Conservation (phyloP, 768 basidiomycete species). For the Pisolithus tinctorius region DNA sequence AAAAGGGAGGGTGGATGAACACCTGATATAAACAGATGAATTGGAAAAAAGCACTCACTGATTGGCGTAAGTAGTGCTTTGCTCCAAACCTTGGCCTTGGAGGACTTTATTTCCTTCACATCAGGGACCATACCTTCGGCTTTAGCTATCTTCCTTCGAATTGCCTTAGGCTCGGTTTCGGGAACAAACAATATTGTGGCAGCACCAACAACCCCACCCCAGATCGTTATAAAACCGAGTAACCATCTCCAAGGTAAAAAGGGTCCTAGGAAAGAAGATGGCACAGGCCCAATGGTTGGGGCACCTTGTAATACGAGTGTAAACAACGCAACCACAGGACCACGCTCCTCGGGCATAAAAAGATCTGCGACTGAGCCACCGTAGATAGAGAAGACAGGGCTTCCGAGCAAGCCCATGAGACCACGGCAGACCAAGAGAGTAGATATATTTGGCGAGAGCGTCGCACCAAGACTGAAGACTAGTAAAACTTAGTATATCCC, state of each 20-base stretch:
- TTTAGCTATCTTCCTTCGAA: slow-evolving; percentile 9
- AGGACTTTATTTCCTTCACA: background rate
- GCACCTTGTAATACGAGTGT: slow-evolving; percentile 21
- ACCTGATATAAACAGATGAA: background rate
- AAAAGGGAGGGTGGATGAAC: background rate
- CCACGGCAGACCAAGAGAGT: slow-evolving; percentile 14
- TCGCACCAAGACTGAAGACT: slow-evolving; percentile 17
- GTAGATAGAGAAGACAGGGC: slow-evolving; percentile 17
- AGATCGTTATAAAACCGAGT: slow-evolving; percentile 15
- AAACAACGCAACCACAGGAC: slow-evolving; percentile 17
- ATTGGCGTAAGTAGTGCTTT: slow-evolving; percentile 12
- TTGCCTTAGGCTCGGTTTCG: slow-evolving; percentile 16
- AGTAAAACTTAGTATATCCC: background rate
- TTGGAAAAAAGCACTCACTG: slow-evolving; percentile 4
- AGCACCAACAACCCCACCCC: slow-evolving; percentile 13
- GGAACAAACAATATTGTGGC: slow-evolving; percentile 11
- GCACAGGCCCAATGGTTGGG: slow-evolving; percentile 20
- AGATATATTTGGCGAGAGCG: slow-evolving; percentile 14
- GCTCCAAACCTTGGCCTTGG: slow-evolving; percentile 6
- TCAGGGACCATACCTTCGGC: background rate
- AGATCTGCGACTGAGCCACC: slow-evolving; percentile 20
- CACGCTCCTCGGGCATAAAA: slow-evolving; percentile 19
- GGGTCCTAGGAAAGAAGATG: slow-evolving; percentile 16
- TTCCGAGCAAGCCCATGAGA: slow-evolving; percentile 15
- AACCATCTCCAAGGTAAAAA: slow-evolving; percentile 17